Percentiles rank a stretch among this genome's conserved stretches.
phyloP scores from a whole-genome alignment of 805 yeast genomes.

The Yamadazyma nakazawae region DNA sequence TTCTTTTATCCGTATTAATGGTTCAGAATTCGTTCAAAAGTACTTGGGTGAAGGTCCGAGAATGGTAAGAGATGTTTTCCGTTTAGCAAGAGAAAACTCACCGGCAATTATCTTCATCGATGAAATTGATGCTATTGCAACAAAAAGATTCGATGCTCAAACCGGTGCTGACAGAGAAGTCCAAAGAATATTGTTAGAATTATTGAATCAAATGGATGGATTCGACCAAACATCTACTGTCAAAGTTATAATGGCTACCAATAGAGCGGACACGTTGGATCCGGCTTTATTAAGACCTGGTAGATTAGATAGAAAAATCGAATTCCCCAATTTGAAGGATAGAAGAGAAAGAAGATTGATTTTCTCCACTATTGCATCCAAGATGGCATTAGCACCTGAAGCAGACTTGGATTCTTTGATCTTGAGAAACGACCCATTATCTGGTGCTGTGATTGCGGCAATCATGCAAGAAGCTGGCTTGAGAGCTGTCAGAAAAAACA shows the following conservation, averaged over 20 bases:
- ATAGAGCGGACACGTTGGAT: slow-evolving; percentile 98
- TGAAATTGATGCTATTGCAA: slow-evolving; percentile 98
- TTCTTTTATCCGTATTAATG: slow-evolving; percentile 92
- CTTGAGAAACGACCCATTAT: slow-evolving; percentile 91
- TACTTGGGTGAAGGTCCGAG: slow-evolving; percentile 99
- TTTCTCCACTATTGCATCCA: slow-evolving; percentile 92
- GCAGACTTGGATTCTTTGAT: slow-evolving; percentile 93
- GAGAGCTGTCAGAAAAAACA: slow-evolving; percentile 95
- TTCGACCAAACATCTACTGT: slow-evolving; percentile 94
- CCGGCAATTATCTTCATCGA: slow-evolving; percentile 97
- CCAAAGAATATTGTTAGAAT: slow-evolving; percentile 93
- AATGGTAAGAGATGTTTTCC: slow-evolving; percentile 97
- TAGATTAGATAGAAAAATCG: slow-evolving; percentile 95
- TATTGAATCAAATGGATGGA: slow-evolving; percentile 98
- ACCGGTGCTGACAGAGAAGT: slow-evolving; percentile 99
- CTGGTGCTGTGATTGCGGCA: slow-evolving; percentile 98
- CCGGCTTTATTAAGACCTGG: slow-evolving; percentile 99
- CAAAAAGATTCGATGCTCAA: slow-evolving; percentile 98
- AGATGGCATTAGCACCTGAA: slow-evolving; percentile 97
- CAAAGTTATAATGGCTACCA: slow-evolving; percentile 98
- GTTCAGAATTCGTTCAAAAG: slow-evolving; percentile 97
- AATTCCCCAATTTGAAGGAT: slow-evolving; percentile 93
- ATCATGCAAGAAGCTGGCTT: slow-evolving; percentile 99
- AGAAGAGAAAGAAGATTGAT: slow-evolving; percentile 97
- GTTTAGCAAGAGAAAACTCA: slow-evolving; percentile 95